These are phyloP conservation scores for Saccharomycopsis olivae DNA, from an alignment of 805 yeast species.

Conservation along the genomic window DNA sequence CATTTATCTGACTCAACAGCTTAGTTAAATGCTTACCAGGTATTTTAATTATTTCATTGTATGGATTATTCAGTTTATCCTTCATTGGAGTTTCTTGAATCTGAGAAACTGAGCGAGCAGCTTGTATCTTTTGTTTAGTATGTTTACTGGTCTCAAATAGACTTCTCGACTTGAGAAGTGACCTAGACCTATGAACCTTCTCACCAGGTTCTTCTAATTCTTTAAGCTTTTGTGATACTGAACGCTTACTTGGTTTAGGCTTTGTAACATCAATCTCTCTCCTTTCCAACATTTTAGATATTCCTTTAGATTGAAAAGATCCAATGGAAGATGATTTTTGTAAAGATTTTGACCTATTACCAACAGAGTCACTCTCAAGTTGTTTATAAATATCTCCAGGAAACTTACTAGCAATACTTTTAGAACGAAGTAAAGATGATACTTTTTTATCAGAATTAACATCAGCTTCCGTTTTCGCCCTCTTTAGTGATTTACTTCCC, in stretches of 20 bases:
- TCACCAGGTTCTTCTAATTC: background rate
- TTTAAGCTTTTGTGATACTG: background rate
- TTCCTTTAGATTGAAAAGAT: background rate
- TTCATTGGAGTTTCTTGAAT: constrained; percentile 17
- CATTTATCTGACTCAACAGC: background rate
- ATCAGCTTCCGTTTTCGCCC: constrained; percentile 6
- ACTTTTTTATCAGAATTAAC: background rate
- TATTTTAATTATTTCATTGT: background rate
- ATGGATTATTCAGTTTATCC: background rate
- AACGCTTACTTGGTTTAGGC: background rate
- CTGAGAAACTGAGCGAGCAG: constrained; percentile 12
- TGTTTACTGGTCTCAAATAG: constrained; percentile 3
- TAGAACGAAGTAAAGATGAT: constrained; percentile 1
- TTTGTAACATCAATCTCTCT: constrained; percentile 14
- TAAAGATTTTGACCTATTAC: background rate
- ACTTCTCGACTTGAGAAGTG: constrained; percentile 10
- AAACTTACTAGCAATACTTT: constrained; percentile 2
- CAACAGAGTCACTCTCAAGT: background rate
- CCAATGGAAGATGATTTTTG: background rate
- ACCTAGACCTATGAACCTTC: too few species aligned
- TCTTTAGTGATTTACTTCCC: constrained; percentile 2
- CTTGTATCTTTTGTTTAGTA: background rate
- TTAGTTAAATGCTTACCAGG: background rate
- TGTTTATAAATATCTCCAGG: background rate
- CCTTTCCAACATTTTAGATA: constrained; percentile 9